Conservation (phyloP, 177 flowering plant genomes). For the Tripterygium wilfordii region DNA sequence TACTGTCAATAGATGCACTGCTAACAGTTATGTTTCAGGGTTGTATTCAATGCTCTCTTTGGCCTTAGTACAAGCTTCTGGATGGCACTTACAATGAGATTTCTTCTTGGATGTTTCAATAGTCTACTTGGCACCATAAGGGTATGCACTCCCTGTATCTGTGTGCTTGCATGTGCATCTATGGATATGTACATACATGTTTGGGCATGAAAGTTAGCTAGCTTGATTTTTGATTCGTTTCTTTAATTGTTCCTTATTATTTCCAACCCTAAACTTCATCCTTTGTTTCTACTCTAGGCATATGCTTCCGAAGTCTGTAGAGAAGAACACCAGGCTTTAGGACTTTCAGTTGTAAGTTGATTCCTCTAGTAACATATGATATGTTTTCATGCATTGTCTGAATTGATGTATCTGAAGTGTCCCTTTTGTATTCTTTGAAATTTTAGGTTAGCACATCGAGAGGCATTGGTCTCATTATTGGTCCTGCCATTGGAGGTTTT, state of each 20-base stretch:
- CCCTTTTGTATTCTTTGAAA: too few species aligned
- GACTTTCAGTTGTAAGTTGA: conserved; percentile 25
- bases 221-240: too few species aligned
- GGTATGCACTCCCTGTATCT: conserved; percentile 19
- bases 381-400: not conserved
- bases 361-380: not conserved
- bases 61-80: conserved; percentile 43
- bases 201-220: too few species aligned
- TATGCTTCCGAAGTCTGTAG: conserved; percentile 36
- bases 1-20: too few species aligned
- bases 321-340: conserved; percentile 28
- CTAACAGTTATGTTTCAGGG: conserved; percentile 16
- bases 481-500: conserved; percentile 50
- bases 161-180: not conserved
- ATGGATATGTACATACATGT: too few species aligned
- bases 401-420: not conserved
- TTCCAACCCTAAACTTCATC: not conserved
- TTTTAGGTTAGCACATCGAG: conserved; percentile 41
- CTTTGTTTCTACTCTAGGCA: conserved; percentile 19
- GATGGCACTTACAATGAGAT: conserved; percentile 43
- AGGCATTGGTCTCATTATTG: conserved; percentile 42
- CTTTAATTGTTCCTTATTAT: not conserved
- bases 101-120: conserved; percentile 39
- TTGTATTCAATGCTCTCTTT: conserved; percentile 41
- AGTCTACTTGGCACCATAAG: conserved; percentile 40